A percentile compares a stretch with the other conserved stretches of the same genome.
Conservation (phyloP, 805 yeast genomes). For the Metschnikowia corniflorae region DNA sequence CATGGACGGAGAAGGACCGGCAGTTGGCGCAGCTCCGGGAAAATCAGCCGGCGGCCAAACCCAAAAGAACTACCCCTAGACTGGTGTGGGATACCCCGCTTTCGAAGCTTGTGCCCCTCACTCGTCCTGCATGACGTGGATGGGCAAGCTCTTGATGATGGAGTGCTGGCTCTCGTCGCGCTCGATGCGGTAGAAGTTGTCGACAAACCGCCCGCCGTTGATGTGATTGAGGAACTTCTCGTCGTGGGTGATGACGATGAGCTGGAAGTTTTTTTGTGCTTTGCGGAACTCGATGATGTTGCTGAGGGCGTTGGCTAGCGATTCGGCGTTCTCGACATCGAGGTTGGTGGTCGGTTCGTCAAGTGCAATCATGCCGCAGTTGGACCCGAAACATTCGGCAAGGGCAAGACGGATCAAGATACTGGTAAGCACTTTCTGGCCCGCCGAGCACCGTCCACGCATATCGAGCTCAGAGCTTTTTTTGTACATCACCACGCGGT, state of each 20-base stretch:
- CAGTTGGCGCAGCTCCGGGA: too few species aligned
- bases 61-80: too few species aligned
- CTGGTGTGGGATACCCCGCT: slow-evolving; percentile 4
- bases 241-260: slow-evolving; percentile 95
- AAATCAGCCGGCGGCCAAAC: too few species aligned
- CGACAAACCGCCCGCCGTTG: slow-evolving; percentile 82
- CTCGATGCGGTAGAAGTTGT: slow-evolving; percentile 76
- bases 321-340: slow-evolving; percentile 83
- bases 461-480: slow-evolving; percentile 90
- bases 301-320: slow-evolving; percentile 77
- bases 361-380: slow-evolving; percentile 92
- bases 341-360: slow-evolving; percentile 98
- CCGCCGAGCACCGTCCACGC: slow-evolving; percentile 98
- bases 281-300: slow-evolving; percentile 71
- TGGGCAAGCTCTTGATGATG: slow-evolving; percentile 53
- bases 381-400: slow-evolving; percentile 92
- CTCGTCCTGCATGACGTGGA: slow-evolving; percentile 35
- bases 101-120: slow-evolving; percentile 5
- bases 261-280: slow-evolving; percentile 82
- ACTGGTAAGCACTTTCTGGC: slow-evolving; percentile 92
- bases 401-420: slow-evolving; percentile 87
- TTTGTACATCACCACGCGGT: slow-evolving; percentile 92
- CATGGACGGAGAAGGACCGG: slow-evolving; percentile 70
- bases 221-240: slow-evolving; percentile 83
- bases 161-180: slow-evolving; percentile 83